These are phyloP conservation scores for Melampsora abietis-canadensis DNA, from an alignment of 1,284 basidiomycete genomes.

Conservation along the genomic window DNA sequence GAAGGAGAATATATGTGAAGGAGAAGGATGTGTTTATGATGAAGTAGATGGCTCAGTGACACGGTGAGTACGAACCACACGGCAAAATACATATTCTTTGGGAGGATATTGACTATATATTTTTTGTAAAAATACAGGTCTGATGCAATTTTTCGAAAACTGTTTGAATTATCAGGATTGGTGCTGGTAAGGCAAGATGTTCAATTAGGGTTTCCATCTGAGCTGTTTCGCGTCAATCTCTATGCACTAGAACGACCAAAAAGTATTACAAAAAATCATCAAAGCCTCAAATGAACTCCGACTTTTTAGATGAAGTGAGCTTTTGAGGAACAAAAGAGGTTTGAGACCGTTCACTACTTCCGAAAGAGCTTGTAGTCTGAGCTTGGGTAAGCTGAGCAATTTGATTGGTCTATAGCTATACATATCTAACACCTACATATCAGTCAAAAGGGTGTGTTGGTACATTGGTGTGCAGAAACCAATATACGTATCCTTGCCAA, in stretches of 20 bases:
- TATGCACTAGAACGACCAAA: slow-evolving; percentile 29
- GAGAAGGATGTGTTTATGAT: slow-evolving; percentile 56
- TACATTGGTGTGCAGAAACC: too few relatives aligned
- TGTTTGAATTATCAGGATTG: slow-evolving; percentile 22
- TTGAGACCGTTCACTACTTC: too few relatives aligned
- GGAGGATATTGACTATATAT: neutral
- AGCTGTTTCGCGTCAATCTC: slow-evolving; percentile 26
- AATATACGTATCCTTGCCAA: too few relatives aligned
- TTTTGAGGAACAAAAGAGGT: too few relatives aligned
- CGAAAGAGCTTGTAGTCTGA: too few relatives aligned
- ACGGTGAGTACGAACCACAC: slow-evolving; percentile 57
- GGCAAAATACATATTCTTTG: neutral
- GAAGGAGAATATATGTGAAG: slow-evolving; percentile 81
- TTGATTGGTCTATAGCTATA: too few relatives aligned
- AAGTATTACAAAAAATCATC: neutral
- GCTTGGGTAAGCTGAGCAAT: too few relatives aligned
- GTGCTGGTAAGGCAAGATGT: slow-evolving; percentile 17
- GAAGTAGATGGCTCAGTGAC: slow-evolving; percentile 83
- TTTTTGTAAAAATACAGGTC: slow-evolving; percentile 14
- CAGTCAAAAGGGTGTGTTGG: too few relatives aligned
- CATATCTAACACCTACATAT: too few relatives aligned
- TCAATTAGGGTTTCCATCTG: slow-evolving; percentile 35
- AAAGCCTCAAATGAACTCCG: too few relatives aligned
- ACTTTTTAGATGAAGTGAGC: too few relatives aligned
- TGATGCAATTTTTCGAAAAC: slow-evolving; percentile 13